Evolutionary conservation across 352 stramenopile species (phyloP).

Genomic region (Globisporangium orthogonon): DNA sequence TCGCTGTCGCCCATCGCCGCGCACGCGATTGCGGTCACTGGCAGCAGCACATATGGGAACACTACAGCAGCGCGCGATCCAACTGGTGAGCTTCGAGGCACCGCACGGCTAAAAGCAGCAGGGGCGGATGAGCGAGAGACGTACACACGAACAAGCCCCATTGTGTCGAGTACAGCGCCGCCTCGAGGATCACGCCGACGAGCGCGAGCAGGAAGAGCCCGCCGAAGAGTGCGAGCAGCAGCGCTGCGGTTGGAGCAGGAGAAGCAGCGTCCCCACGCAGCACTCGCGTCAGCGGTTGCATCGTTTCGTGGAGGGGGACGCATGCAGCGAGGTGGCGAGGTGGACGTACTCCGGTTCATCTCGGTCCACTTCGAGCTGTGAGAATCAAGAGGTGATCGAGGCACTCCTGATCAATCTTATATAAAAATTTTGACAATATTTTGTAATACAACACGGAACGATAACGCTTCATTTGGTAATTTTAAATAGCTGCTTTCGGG

Average conservation of each 20-base stretch:
- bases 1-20: conserved; percentile 41
- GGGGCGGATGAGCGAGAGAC: neutral
- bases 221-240: conserved; percentile 33
- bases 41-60: conserved; percentile 56
- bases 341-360: too few relatives aligned
- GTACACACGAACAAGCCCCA: conserved; percentile 67
- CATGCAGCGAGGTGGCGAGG: too few relatives aligned
- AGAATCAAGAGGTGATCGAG: too few relatives aligned
- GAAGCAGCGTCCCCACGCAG: too few relatives aligned
- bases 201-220: conserved; percentile 52
- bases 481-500: too few relatives aligned
- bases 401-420: too few relatives aligned
- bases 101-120: neutral
- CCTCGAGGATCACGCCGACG: conserved; percentile 46
- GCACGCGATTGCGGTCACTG: conserved; percentile 52
- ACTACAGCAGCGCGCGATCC: conserved; percentile 19
- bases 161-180: conserved; percentile 46
- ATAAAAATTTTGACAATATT: too few relatives aligned
- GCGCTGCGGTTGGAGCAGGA: conserved; percentile 14
- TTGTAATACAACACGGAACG: too few relatives aligned
- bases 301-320: too few relatives aligned
- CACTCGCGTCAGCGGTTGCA: too few relatives aligned
- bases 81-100: neutral
- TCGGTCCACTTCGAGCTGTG: too few relatives aligned
- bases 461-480: too few relatives aligned